Evolutionary conservation across 2,329 filamentous ascomycete species (phyloP), one percentile per base, ranked within the genome.

Genomic region (Fusarium phyllophilum): DNA sequence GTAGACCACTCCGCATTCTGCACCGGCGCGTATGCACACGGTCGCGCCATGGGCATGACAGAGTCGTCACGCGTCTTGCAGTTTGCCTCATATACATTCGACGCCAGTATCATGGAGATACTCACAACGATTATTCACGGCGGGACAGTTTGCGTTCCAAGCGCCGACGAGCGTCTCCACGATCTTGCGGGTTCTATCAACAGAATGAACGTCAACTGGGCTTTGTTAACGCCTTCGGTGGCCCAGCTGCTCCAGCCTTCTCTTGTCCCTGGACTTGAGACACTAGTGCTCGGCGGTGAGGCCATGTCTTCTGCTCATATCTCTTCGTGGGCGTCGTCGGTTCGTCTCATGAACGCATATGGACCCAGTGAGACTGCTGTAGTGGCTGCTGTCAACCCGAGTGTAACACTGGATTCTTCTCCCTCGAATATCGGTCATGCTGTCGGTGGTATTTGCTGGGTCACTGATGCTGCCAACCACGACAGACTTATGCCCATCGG

Each of bases 141-240:
- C 13, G 80, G 77, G 1, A 81, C 80, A 8, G 71, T 82, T 5
- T 81, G 80, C 20, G 61, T 82, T 1, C 82, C 83, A 1, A 82
- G 79, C 1, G 81, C 83, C 7, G 78, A 82, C 5, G 80, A 84
- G 34, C 81, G 84, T 2, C 75, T 84, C 55, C 82, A 84, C 29
- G 76, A 83, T 45, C 65, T 85, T 13, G 36, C 60, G 1, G 55
- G 65, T 1, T 42, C 48, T 7, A 74, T 78, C n/a, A 33, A 62
- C n/a, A 60, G 68, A 2, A 52, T 73, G 44, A 0, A 6, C 4
- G 70, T 72, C 8, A 78, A 77, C 22, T 78, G 74, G 75, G 68
- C 75, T 22, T 17, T 75, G 0, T 49, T 78, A 8, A 78, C 74
- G 11, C 76, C 75, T 5, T 74, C 76, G 3, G 66, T 78, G 0